These are phyloP conservation scores for Fraxinus nigra DNA, from an alignment of 305 asterid species.

Conservation along the genomic window DNA sequence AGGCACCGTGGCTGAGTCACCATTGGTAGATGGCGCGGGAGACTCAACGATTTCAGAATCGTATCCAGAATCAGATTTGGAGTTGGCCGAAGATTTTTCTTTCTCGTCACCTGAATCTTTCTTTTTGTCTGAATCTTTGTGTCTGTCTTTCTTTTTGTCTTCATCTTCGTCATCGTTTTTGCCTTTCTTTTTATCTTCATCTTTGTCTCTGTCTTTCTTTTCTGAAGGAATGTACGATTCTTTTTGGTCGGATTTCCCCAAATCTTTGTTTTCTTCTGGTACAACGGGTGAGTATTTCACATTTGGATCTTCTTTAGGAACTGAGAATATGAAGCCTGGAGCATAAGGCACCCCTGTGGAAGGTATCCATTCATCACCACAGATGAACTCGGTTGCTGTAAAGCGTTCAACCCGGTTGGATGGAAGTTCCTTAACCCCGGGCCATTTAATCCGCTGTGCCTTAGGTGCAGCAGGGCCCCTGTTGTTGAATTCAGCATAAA, in stretches of 20 bases:
- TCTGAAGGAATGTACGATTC: not conserved
- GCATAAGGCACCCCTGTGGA: slow-evolving; percentile 37
- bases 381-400: slow-evolving; percentile 25
- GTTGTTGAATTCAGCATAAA: slow-evolving; percentile 46
- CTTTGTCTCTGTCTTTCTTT: not conserved
- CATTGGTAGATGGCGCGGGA: not conserved
- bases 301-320: slow-evolving; percentile 12
- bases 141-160: not conserved
- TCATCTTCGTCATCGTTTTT: not conserved
- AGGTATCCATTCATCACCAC: slow-evolving; percentile 31
- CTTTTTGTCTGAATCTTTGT: not conserved
- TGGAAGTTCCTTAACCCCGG: slow-evolving; percentile 36
- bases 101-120: not conserved
- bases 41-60: not conserved
- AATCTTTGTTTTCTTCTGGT: slow-evolving; percentile 9
- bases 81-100: not conserved
- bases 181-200: not conserved
- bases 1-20: not conserved
- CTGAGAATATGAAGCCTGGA: slow-evolving; percentile 25
- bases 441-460: slow-evolving; percentile 29
- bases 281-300: slow-evolving; percentile 4
- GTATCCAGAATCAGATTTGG: not conserved
- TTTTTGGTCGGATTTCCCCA: not conserved
- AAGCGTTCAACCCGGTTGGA: slow-evolving; percentile 27
- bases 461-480: slow-evolving; percentile 40